phyloP scores from a whole-genome alignment of 768 basidiomycete genomes.

The Asterophora parasitica region DNA sequence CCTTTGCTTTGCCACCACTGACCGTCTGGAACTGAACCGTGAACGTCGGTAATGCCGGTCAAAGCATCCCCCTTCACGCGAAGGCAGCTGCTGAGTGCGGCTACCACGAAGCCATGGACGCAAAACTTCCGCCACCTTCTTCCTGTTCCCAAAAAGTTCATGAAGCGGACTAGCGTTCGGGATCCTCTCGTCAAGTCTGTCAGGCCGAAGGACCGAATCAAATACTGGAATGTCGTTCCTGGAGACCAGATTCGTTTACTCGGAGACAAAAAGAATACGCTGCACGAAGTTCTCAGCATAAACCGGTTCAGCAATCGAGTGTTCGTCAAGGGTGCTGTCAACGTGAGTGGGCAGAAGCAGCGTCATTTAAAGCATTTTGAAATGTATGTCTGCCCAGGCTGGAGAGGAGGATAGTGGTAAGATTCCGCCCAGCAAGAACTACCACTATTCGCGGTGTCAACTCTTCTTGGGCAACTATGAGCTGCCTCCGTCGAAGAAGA shows the following conservation, averaged over 20 bases:
- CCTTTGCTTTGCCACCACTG: not conserved
- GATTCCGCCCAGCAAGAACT: slow-evolving; percentile 39
- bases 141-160: slow-evolving; percentile 53
- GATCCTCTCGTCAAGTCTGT: slow-evolving; percentile 52
- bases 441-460: slow-evolving; percentile 79
- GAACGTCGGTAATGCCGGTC: slow-evolving; percentile 24
- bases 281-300: slow-evolving; percentile 70
- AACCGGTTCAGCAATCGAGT: slow-evolving; percentile 70
- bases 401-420: slow-evolving; percentile 24
- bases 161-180: slow-evolving; percentile 37
- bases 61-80: slow-evolving; percentile 28
- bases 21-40: not conserved
- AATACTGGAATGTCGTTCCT: slow-evolving; percentile 85
- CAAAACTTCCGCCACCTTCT: slow-evolving; percentile 63
- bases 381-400: slow-evolving; percentile 10
- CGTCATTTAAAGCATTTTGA: not conserved
- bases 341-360: slow-evolving; percentile 21
- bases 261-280: slow-evolving; percentile 52
- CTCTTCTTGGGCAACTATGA: slow-evolving; percentile 68
- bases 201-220: slow-evolving; percentile 64
- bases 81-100: slow-evolving; percentile 38
- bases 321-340: slow-evolving; percentile 44
- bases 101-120: slow-evolving; percentile 53
- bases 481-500: slow-evolving; percentile 41
- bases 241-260: slow-evolving; percentile 74